These are phyloP conservation scores for Curvularia sp. DNA, from an alignment of 2,329 filamentous ascomycete species.

Conservation along the genomic window DNA sequence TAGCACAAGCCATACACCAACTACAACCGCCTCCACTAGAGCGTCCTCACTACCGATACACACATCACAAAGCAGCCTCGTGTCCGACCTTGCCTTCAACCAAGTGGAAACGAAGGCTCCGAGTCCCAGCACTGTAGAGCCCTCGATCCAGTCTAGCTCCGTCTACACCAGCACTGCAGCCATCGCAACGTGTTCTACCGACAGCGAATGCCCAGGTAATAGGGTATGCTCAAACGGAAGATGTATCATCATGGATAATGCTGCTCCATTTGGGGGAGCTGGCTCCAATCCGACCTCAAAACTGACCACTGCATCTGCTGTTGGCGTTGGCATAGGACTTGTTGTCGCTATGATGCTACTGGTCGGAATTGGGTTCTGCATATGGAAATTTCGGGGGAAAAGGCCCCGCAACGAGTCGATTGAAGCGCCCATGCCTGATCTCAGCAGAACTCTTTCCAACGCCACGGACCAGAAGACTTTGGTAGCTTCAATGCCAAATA, in stretches of 20 bases:
- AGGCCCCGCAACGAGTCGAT: conserved; percentile 21
- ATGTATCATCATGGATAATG: conserved; percentile 29
- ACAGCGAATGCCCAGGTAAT: conserved; percentile 37
- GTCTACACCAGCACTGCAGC: conserved; percentile 14
- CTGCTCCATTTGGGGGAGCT: conserved; percentile 31
- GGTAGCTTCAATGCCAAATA: conserved; percentile 36
- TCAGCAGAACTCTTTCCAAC: conserved; percentile 27
- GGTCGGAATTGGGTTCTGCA: conserved; percentile 32
- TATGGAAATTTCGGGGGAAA: conserved; percentile 29
- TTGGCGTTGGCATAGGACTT: conserved; percentile 40
- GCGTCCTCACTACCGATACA: conserved; percentile 13
- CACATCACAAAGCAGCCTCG: conserved; percentile 9
- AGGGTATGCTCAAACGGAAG: conserved; percentile 32
- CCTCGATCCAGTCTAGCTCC: neutral
- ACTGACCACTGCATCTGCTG: conserved; percentile 31
- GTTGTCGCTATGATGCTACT: conserved; percentile 31
- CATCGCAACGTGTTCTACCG: conserved; percentile 29
- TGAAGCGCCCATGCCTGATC: conserved; percentile 21
- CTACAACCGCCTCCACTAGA: conserved; percentile 1
- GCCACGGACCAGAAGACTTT: conserved; percentile 37
- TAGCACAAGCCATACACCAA: conserved; percentile 3
- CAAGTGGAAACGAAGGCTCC: conserved; percentile 25
- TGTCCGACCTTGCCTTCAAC: conserved; percentile 15
- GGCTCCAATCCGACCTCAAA: conserved; percentile 24
- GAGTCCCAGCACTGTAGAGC: conserved; percentile 1